Conservation (phyloP, 176 grass and related monocot genomes). For the Bonia amplexicaulis region DNA sequence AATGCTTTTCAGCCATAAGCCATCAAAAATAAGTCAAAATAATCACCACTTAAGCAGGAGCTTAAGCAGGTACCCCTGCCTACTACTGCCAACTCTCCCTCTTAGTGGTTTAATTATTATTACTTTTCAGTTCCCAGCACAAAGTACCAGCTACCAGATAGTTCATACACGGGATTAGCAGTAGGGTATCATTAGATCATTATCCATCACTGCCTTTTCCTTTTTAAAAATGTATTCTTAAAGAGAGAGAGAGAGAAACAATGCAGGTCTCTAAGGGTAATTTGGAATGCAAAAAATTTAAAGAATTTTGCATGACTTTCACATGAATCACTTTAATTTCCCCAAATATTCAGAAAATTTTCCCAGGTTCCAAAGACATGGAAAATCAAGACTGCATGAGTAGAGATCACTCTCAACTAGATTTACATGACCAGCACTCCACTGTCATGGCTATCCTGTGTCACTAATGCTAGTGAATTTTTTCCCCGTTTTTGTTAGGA, state of each 20-base stretch:
- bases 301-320: too few relatives aligned
- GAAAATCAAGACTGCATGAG: neutral
- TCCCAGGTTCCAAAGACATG: too few relatives aligned
- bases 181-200: conserved; percentile 13
- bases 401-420: neutral
- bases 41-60: neutral
- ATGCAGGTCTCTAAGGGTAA: neutral
- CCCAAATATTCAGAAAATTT: too few relatives aligned
- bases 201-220: neutral
- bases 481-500: neutral
- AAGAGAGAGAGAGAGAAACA: neutral
- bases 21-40: too few relatives aligned
- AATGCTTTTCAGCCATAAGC: too few relatives aligned
- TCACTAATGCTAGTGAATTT: neutral
- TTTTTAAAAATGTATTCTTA: neutral
- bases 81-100: neutral
- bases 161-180: neutral
- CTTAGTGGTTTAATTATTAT: conserved; percentile 25
- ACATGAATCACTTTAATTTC: too few relatives aligned
- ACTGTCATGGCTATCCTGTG: neutral
- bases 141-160: conserved; percentile 7
- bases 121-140: conserved; percentile 28
- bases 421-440: neutral
- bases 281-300: too few relatives aligned
- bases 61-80: conserved; percentile 18